Evolutionary conservation across 2,329 filamentous ascomycete species (phyloP), one percentile per base, ranked within the genome.

Genomic region (Mycogone perniciosa): DNA sequence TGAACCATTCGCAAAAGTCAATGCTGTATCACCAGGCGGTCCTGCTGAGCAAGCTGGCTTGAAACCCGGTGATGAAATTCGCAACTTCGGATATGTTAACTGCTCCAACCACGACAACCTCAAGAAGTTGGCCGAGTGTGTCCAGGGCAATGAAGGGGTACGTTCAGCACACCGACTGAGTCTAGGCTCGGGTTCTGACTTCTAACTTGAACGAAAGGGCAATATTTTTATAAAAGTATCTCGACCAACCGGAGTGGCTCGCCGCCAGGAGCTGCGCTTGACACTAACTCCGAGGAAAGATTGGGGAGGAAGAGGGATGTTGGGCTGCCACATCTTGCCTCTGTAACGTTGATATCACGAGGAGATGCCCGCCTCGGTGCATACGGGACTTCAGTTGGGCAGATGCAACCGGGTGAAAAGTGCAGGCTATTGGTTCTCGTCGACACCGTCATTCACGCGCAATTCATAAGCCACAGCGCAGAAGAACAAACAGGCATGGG

Each of bases 321-420:
- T 99, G 61, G 92, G 92, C 49, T 99, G 92, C 67, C 91, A 96
- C 71, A 80, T 97, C 56, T 71, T 96, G 58, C 89, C 89, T 29
- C 59, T 95, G 51, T 95, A 50, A 38, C 7, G 11, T 31, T 5
- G 20, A 26, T 26, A 30, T 43, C 9, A 31, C 20, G 20, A 20
- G 20, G 20, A 20, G 20, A 20, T 20, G 20, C 20, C 20, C 20
- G 20, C 20, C 20, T 20, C 20, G 20, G 20, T 20, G 20, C 20
- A 20, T 20, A 20, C 20, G 20, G 2, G 20, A 20, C 20, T 20
- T 20, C 20, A 20, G 20, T 20, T 20, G 20, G 20, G 20, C 20
- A 20, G 20, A 20, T 2, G 20, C 20, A 20, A 20, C 20, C 20
- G 20, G 20, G 20, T 20, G 20, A 20, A 20, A 20, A 20, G 20